Base-by-base conservation (phyloP, 2,329 filamentous ascomycete species). In the Colletotrichum camelliae region DNA sequence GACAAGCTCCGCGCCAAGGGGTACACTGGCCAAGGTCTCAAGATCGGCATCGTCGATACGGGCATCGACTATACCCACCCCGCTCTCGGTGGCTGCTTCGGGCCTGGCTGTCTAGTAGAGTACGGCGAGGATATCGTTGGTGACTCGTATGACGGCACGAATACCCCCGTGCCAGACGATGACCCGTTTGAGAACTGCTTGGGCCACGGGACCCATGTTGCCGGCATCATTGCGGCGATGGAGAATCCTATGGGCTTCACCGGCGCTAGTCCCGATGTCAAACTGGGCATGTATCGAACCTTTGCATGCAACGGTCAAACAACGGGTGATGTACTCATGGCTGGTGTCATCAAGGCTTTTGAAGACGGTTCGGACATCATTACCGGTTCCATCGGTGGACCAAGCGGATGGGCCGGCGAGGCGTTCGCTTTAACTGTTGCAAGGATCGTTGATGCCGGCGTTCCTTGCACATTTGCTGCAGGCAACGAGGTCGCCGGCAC, bases 21-120 rank as follows among this genome's bases (percentile, higher is more conserved):
- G 1, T 78, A 88, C 73, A 87, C 84, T 0, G 90, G 89, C 37
- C 85, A 85, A 77, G 89, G 89, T 12, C 83, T 91, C 81, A 89
- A 88, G 73, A 84, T 91, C 80, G 90, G 84, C 43, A 82, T 91
- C 9, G 84, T 91, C 31, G 90, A 91, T 79, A 89, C 86, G 1
- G 80, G 81, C 2, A 77, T 88, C 52, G 87, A 89, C 73, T 88
- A 88, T 76, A 83, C 80, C 3, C 87, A 88, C 73, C 85, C 86
- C 27, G 85, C 87, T 27, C 84, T 89, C 5, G 87, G 88, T 16
- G 87, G 87, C 7, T 86, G 87, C 67, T 89, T 88, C 76, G 88
- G 88, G 5, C 78, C 81, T 10, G 87, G 86, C 0, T 88, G 83
- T 77, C 82, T 88, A 15, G 85, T 90, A 10, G 81, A 83, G 7